Base-by-base conservation (phyloP, 345 rosid species). In the Ricinus communis region DNA sequence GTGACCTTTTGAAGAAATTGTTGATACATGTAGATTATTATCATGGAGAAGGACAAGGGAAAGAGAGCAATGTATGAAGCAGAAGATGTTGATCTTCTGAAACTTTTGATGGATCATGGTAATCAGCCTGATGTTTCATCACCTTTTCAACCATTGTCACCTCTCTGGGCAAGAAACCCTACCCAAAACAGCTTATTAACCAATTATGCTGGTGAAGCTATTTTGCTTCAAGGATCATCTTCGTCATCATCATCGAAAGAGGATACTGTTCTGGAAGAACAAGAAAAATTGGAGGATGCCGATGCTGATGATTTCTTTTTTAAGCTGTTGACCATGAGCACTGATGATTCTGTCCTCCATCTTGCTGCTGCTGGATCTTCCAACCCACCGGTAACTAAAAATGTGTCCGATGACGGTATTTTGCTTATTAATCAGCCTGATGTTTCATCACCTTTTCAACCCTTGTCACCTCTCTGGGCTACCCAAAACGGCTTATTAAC, bases 1-100 rank as follows among this genome's bases (percentile, higher is more conserved):
- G 38, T 33, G 38, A 33, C 38, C 38, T 2, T 33, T 33, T 33
- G 2, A 6, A 33, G 38, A 33, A 33, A 6, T 33, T 33, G 38
- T 33, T 33, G 38, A 33, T 33, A 2, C 4, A 33, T 33, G 2
- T 33, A 33, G 38, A 33, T 2, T 2, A 2, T 33, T 33, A 33
- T 33, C 4, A 33, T 33, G 38, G 52, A 25, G 8, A 76, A 64
- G 71, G 79, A 76, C 9, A 70, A 70, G 60, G 74, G 66, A 11
- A 69, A 70, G 71, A 64, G 22, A 38, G 46, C 66, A 19, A 75
- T 49, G 36, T 21, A 60, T 14, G 66, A 58, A 33, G 38, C 2
- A 33, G 79, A 54, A 69, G 79, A 54, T 47, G 79, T 63, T 18
- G 64, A 60, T 31, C 2, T 33, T 33, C 22, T 60, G 12, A 21